Evolutionary conservation across 2,329 filamentous ascomycete genomes (phyloP), one percentile per base, ranked within the genome.

Genomic region (Cyanodermella asteris): DNA sequence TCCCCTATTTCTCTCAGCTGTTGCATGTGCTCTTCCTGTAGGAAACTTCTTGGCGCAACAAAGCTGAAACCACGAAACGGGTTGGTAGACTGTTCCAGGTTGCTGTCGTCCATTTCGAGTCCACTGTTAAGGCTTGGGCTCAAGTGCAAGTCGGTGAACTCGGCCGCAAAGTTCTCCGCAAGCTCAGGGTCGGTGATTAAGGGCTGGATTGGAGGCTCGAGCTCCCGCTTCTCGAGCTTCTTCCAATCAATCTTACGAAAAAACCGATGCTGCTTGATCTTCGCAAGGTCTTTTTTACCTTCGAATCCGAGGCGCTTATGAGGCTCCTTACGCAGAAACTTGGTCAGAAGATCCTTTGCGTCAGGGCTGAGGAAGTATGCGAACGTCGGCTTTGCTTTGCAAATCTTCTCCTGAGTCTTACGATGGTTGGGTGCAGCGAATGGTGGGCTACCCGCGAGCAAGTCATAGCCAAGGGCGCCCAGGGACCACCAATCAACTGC

Each of bases 401-500:
- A 59, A 39, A 97, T 97, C 46, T 87, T 91, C 39, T 93, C 75
- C 47, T 91, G 80, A 34, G 93, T 82, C 56, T 91, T 94, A 42
- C 78, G 71, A 45, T 91, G 72, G 52, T 93, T 94, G 47, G 72
- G 72, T 21, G 78, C 87, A 14, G 69, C 69, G 53, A 94, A 97
- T 0, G 90, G 87, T 6, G 84, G 81, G 27, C 72, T 72, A 26
- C 90, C 87, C 7, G 84, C 94, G 46, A 97, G 71, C 18, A 97
- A 59, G 45, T 97, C 87, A 47, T 72, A 91, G 17, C 78, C 81
- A 22, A 97, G 63, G 3, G 84, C 82, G 18, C 90, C 87, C 23
- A 97, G 72, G 4, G 82, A 91, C 87, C 87, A 97, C 84, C 84
- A 97, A 52, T 97, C 87, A 11, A 93, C 90, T 2, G 81, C 72